These are phyloP conservation scores for Podila epigama DNA, from an alignment of 192 early-diverging fungal genomes.

Conservation along the genomic window DNA sequence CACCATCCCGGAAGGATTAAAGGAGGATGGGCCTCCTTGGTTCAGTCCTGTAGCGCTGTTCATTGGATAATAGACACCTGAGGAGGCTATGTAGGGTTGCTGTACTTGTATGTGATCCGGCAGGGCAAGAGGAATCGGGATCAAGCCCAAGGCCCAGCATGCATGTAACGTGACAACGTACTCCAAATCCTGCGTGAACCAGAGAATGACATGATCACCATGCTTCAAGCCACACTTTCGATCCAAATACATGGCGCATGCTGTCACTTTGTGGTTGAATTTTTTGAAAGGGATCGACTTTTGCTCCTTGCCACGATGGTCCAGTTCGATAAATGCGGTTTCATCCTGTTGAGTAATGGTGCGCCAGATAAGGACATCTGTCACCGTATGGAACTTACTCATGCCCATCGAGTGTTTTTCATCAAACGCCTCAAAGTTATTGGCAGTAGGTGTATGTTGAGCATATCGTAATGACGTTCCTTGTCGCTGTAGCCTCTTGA, in stretches of 20 bases:
- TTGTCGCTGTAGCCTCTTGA: slow-evolving; percentile 31
- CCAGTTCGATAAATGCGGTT: slow-evolving; percentile 61
- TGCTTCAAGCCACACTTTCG: slow-evolving; percentile 62
- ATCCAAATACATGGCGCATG: slow-evolving; percentile 66
- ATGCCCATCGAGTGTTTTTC: slow-evolving; percentile 69
- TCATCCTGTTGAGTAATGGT: slow-evolving; percentile 67
- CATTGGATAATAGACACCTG: not conserved
- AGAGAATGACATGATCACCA: slow-evolving; percentile 66
- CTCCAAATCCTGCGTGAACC: slow-evolving; percentile 65
- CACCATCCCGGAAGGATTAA: not conserved
- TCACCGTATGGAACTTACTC: slow-evolving; percentile 66
- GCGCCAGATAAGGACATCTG: slow-evolving; percentile 76
- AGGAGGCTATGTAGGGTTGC: not conserved
- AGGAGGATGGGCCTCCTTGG: not conserved
- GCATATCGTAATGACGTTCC: slow-evolving; percentile 21
- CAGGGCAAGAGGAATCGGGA: slow-evolving; percentile 71
- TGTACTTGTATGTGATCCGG: slow-evolving; percentile 53
- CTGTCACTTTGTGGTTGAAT: slow-evolving; percentile 66
- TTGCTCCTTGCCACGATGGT: slow-evolving; percentile 57
- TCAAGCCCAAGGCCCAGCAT: slow-evolving; percentile 77
- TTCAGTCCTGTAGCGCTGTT: not conserved
- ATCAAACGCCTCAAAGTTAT: slow-evolving; percentile 53
- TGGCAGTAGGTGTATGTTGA: slow-evolving; percentile 31
- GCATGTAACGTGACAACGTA: slow-evolving; percentile 74
- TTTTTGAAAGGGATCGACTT: slow-evolving; percentile 71